These are phyloP conservation scores for Monosporascus sp. DNA, from an alignment of 2,329 filamentous ascomycete species.

Conservation along the genomic window DNA sequence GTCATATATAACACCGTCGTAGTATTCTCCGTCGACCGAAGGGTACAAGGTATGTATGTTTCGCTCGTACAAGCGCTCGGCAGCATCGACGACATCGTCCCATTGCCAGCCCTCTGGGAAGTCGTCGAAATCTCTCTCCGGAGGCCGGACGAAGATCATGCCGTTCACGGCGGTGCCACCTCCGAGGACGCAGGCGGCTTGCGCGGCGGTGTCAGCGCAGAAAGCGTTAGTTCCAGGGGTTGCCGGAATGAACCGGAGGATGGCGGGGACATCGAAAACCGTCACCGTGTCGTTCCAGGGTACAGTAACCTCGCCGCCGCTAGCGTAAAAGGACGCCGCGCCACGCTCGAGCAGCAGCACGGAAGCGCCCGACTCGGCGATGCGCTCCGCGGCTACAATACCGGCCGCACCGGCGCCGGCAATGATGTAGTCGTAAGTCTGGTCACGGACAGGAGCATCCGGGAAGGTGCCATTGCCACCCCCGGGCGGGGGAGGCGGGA, in stretches of 20 bases:
- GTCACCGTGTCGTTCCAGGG: constrained; percentile 29
- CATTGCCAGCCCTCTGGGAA: constrained; percentile 26
- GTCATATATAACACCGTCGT: constrained; percentile 11
- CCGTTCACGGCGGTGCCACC: constrained; percentile 30
- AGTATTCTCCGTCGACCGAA: constrained; percentile 18
- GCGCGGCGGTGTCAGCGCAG: constrained; percentile 30
- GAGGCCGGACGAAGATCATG: constrained; percentile 27
- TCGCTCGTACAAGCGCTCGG: constrained; percentile 20
- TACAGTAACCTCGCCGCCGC: constrained; percentile 21
- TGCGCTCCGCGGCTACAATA: constrained; percentile 28
- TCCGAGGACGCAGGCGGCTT: constrained; percentile 32
- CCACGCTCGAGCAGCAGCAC: constrained; percentile 34
- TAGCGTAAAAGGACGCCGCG: constrained; percentile 25
- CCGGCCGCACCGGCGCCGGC: constrained; percentile 32
- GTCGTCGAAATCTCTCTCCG: constrained; percentile 24
- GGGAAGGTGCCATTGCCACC: constrained; percentile 2
- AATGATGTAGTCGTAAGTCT: constrained; percentile 33
- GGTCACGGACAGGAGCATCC: constrained; percentile 14
- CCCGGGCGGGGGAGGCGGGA: constrained; percentile 4
- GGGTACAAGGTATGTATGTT: constrained; percentile 21
- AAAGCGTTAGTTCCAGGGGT: constrained; percentile 19
- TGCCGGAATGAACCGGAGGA: constrained; percentile 18
- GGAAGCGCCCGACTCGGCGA: constrained; percentile 30
- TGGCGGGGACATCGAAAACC: constrained; percentile 24
- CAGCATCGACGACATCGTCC: constrained; percentile 18